Evolutionary conservation across 805 yeast species (phyloP).

Genomic region (Yarrowia porcina): DNA sequence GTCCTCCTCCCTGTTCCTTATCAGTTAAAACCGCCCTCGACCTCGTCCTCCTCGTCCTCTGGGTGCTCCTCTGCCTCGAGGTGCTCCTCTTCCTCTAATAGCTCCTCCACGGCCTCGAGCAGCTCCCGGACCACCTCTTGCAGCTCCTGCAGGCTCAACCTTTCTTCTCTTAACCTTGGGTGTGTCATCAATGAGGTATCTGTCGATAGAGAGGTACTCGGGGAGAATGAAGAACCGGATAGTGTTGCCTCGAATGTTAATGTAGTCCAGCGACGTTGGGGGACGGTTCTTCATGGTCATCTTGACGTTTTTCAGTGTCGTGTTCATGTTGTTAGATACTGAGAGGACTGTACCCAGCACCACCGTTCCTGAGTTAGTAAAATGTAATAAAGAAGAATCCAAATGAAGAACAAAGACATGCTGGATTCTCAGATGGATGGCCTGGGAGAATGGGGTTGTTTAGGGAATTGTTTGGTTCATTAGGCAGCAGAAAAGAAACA

Average conservation of each 20-base stretch:
- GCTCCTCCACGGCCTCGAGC: slow-evolving; percentile 30
- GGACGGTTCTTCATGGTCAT: slow-evolving; percentile 70
- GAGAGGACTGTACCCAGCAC: slow-evolving; percentile 79
- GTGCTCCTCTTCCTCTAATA: background rate
- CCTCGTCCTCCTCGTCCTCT: background rate
- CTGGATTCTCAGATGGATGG: too few species aligned
- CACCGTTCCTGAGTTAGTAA: slow-evolving; percentile 47
- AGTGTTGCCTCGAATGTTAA: slow-evolving; percentile 85
- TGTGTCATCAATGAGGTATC: slow-evolving; percentile 44
- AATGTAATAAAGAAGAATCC: too few species aligned
- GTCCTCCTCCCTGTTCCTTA: background rate
- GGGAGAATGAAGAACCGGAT: slow-evolving; percentile 81
- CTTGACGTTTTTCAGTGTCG: slow-evolving; percentile 73
- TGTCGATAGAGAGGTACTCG: slow-evolving; percentile 70
- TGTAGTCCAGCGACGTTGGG: slow-evolving; percentile 67
- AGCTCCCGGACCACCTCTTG: slow-evolving; percentile 35
- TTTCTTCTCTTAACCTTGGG: slow-evolving; percentile 41
- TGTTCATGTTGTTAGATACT: slow-evolving; percentile 89
- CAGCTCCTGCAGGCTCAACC: slow-evolving; percentile 28
- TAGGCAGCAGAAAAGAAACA: too few species aligned
- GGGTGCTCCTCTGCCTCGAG: background rate
- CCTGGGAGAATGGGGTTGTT: too few species aligned
- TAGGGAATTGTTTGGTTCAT: too few species aligned
- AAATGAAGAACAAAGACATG: too few species aligned
- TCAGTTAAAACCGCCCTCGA: background rate